phyloP scores from a whole-genome alignment of 345 rosid species.

The Populus ilicifolia region DNA sequence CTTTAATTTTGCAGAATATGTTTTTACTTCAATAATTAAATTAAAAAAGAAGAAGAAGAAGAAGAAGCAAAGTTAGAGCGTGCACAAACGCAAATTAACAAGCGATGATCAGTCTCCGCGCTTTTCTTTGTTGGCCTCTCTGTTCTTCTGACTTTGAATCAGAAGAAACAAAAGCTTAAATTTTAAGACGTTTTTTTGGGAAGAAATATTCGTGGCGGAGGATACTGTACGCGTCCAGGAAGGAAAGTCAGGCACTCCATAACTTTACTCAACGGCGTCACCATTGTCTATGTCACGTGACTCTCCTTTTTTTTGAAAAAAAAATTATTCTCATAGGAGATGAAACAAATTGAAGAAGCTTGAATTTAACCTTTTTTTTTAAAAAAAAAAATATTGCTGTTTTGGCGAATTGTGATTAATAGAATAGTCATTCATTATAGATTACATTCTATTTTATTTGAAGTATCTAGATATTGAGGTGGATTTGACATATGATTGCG shows the following conservation, averaged over 20 bases:
- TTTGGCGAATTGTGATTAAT: not conserved
- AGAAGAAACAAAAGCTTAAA: slow-evolving; percentile 8
- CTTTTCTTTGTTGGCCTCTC: not conserved
- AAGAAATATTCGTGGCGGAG: slow-evolving; percentile 36
- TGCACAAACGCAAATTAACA: too few relatives aligned
- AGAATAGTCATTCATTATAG: not conserved
- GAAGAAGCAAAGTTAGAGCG: too few relatives aligned
- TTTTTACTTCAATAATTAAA: too few relatives aligned
- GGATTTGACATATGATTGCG: not conserved
- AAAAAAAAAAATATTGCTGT: not conserved
- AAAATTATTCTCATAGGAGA: too few relatives aligned
- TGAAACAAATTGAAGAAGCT: too few relatives aligned
- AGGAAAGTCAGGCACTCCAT: slow-evolving; percentile 37
- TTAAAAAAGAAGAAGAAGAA: too few relatives aligned
- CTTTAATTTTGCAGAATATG: too few relatives aligned
- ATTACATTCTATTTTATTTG: not conserved
- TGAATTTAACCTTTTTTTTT: too few relatives aligned
- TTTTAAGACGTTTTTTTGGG: slow-evolving; percentile 31
- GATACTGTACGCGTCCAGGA: slow-evolving; percentile 38
- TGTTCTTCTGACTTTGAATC: not conserved
- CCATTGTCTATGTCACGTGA: slow-evolving; percentile 47
- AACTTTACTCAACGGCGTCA: slow-evolving; percentile 46
- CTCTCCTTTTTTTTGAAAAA: not conserved
- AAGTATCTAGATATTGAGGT: not conserved
- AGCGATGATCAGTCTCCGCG: too few relatives aligned